Evolutionary conservation across 129 eudicot genomes (phyloP).

Genomic region (Gnaphalium uliginosum): DNA sequence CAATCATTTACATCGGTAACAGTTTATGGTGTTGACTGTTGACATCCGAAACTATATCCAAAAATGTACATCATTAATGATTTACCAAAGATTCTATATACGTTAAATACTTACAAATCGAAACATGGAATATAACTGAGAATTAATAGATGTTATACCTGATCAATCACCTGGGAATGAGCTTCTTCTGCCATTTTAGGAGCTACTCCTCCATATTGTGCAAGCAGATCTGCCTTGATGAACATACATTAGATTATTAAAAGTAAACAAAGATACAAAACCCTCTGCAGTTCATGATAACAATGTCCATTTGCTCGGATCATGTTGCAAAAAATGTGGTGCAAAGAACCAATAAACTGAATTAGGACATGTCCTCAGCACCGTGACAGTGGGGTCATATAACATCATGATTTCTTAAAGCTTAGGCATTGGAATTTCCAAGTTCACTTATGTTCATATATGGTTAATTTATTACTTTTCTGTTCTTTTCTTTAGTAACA

Average conservation of each 20-base stretch:
- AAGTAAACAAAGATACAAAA: slow-evolving; percentile 13
- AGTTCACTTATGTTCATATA: background rate
- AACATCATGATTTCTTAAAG: background rate
- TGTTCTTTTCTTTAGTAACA: background rate
- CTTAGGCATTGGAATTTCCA: slow-evolving; percentile 10
- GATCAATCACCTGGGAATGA: slow-evolving; percentile 80
- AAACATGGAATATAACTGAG: background rate
- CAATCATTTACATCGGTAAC: slow-evolving; percentile 3
- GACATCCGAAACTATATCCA: background rate
- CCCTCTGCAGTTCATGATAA: slow-evolving; percentile 9
- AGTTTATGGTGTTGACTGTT: background rate
- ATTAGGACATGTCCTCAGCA: slow-evolving; percentile 8
- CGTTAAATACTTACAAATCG: background rate
- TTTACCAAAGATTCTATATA: background rate
- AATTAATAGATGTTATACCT: slow-evolving; percentile 48
- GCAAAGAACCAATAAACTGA: slow-evolving; percentile 13
- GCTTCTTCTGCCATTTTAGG: slow-evolving; percentile 99
- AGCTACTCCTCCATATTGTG: slow-evolving; percentile 90
- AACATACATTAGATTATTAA: slow-evolving; percentile 31
- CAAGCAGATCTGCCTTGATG: slow-evolving; percentile 93
- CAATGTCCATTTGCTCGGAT: slow-evolving; percentile 15
- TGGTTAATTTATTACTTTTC: slow-evolving; percentile 6
- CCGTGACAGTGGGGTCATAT: background rate
- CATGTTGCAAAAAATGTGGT: slow-evolving; percentile 15
- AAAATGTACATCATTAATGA: slow-evolving; percentile 4